Evolutionary conservation across 768 basidiomycete genomes (phyloP), one percentile per base, ranked within the genome.

Genomic region (Leccinum variicolor): DNA sequence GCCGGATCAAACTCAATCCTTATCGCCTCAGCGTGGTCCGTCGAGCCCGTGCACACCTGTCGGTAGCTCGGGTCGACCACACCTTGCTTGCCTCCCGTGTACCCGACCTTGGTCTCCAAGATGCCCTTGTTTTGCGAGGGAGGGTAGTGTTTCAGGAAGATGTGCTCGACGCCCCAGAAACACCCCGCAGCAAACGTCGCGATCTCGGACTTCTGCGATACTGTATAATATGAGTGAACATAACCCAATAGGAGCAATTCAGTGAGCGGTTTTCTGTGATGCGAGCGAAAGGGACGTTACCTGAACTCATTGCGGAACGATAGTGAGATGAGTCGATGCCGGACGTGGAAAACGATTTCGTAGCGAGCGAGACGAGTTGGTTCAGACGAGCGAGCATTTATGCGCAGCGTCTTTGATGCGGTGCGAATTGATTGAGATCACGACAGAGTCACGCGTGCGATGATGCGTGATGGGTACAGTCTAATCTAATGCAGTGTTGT

Each of bases 101-200:
- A 93, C 28, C 92, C 92, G 4, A 94, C 92, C 15, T 81, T 68
- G 1, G 87, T 89, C 66, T 83, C 84, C 47, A 91, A 63, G 52
- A 92, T 87, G 11, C 90, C 89, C 73, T 87, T 90, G 68, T 83
- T 81, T 69, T 88, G 73, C 5, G 81, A 67, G 23, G 85, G 85
- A 0, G 87, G 87, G 74, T 84, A 91, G 62, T 90, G 80, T 73
- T 90, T 89, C 54, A 90, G 66, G 70, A 91, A 92, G 69, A 92
- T 90, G 66, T 92, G 90, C 63, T 93, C 88, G 19, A 87, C 86
- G 17, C 90, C 91, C 91, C 90, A 92, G 73, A 92, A 92, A 67
- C 90, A 92, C 21, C 90, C 89, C 7, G 58, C 58, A 8, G 71
- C 81, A 54, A 82, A 82, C 2, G 74, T 82, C 5, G 81, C 81